Conservation (phyloP, 2,329 filamentous ascomycete genomes). For the Trichoderma sp. region DNA sequence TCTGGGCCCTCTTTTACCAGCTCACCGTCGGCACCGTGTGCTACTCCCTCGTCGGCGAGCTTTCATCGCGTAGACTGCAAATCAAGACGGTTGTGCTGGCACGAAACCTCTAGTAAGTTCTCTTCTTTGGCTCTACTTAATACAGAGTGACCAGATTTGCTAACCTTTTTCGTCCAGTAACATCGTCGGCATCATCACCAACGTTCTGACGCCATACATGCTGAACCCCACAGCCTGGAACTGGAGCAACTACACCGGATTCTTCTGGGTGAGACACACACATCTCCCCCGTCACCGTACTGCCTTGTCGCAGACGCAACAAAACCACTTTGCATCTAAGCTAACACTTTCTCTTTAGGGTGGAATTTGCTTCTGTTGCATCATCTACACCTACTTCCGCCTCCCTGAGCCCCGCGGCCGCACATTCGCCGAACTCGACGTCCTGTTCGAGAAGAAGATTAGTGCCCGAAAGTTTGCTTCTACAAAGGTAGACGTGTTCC, state of each 20-base stretch:
- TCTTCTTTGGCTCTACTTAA: not conserved
- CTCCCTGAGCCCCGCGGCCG: conserved; percentile 73
- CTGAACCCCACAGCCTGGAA: conserved; percentile 83
- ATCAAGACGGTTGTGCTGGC: conserved; percentile 91
- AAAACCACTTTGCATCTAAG: not conserved
- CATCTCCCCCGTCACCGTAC: not conserved
- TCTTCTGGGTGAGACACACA: conserved; percentile 64
- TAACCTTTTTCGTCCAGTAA: conserved; percentile 48
- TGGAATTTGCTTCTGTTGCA: conserved; percentile 74
- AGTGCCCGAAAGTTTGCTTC: conserved; percentile 69
- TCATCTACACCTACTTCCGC: conserved; percentile 63
- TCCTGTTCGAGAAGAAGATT: conserved; percentile 74
- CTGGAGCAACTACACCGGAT: conserved; percentile 83
- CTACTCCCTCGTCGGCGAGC: conserved; percentile 82
- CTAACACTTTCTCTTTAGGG: conserved; percentile 40
- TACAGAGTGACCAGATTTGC: not conserved
- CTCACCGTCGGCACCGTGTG: conserved; percentile 84
- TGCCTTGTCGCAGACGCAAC: not conserved
- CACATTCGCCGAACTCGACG: conserved; percentile 80
- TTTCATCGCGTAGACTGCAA: conserved; percentile 77
- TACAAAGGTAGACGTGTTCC: conserved; percentile 56
- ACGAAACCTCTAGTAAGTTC: conserved; percentile 65
- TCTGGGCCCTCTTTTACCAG: conserved; percentile 82
- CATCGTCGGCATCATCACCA: conserved; percentile 76
- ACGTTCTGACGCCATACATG: conserved; percentile 87